Evolutionary conservation across 805 yeast genomes (phyloP).

Genomic region (Candida chauliodis): DNA sequence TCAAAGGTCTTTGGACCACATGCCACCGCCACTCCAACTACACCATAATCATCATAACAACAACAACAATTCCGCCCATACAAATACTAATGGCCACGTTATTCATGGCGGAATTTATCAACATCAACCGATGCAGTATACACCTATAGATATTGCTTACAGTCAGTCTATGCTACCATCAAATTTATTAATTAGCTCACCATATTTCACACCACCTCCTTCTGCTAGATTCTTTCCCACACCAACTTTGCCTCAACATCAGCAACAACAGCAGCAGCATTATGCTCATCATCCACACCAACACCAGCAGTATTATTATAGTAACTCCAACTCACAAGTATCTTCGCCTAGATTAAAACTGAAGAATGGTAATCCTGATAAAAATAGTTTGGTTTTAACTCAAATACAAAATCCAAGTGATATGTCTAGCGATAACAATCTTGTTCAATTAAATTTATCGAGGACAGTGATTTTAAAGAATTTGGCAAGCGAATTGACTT

Average conservation of each 20-base stretch:
- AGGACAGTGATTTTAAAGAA: slow-evolving; percentile 34
- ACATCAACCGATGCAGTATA: slow-evolving; percentile 50
- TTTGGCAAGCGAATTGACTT: slow-evolving; percentile 20
- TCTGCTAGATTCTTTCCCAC: slow-evolving; percentile 8
- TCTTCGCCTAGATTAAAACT: slow-evolving; percentile 13
- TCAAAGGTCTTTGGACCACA: slow-evolving; percentile 3
- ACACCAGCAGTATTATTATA: not conserved
- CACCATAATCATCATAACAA: slow-evolving; percentile 1
- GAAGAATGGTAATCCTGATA: slow-evolving; percentile 8
- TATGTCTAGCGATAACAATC: slow-evolving; percentile 13
- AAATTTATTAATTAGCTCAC: slow-evolving; percentile 58
- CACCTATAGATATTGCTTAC: slow-evolving; percentile 59
- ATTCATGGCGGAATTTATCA: not conserved
- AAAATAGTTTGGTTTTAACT: not conserved
- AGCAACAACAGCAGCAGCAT: slow-evolving; percentile 4
- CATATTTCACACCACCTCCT: slow-evolving; percentile 45
- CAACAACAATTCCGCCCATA: not conserved
- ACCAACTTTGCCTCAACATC: slow-evolving; percentile 11
- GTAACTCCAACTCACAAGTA: slow-evolving; percentile 2
- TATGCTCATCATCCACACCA: slow-evolving; percentile 10
- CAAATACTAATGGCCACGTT: slow-evolving; percentile 2
- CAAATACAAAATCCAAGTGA: slow-evolving; percentile 8
- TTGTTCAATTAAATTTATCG: slow-evolving; percentile 34
- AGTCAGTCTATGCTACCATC: slow-evolving; percentile 63
- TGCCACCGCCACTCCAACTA: slow-evolving; percentile 7